Conservation (phyloP, 2,329 filamentous ascomycete genomes). For the Elsinoe australis region DNA sequence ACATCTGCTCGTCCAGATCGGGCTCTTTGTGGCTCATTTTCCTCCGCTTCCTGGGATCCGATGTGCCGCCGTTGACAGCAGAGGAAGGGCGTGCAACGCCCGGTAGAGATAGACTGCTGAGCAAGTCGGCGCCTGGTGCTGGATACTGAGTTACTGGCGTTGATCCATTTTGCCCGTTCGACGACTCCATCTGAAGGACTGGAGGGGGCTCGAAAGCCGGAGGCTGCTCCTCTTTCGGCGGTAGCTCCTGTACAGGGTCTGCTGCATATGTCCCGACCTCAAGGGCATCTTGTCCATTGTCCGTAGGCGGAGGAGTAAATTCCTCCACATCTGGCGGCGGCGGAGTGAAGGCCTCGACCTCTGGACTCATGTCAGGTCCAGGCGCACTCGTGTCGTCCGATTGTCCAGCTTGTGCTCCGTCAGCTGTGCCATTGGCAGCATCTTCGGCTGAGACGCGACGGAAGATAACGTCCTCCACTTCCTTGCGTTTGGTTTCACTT, state of each 20-base stretch:
- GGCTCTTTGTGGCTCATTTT: slow-evolving; percentile 29
- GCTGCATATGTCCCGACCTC: slow-evolving; percentile 19
- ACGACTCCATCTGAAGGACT: slow-evolving; percentile 18
- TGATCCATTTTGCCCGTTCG: not conserved
- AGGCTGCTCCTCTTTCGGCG: slow-evolving; percentile 26
- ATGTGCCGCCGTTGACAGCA: slow-evolving; percentile 15
- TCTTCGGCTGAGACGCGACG: slow-evolving; percentile 55
- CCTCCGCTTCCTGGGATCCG: slow-evolving; percentile 31
- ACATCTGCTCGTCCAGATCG: slow-evolving; percentile 28
- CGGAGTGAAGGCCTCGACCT: slow-evolving; percentile 45
- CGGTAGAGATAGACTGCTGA: slow-evolving; percentile 25
- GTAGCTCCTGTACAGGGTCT: slow-evolving; percentile 24
- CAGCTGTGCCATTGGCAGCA: not conserved
- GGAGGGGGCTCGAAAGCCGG: slow-evolving; percentile 26
- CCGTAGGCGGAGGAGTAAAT: slow-evolving; percentile 57
- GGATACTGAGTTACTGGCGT: slow-evolving; percentile 4
- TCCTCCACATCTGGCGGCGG: slow-evolving; percentile 76
- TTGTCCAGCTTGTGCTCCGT: slow-evolving; percentile 24
- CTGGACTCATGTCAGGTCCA: slow-evolving; percentile 30
- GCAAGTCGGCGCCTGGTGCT: slow-evolving; percentile 23
- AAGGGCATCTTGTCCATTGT: slow-evolving; percentile 19
- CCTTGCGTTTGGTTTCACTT: slow-evolving; percentile 74
- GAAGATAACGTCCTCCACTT: slow-evolving; percentile 89
- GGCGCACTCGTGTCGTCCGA: not conserved
- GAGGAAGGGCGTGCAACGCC: slow-evolving; percentile 24